Evolutionary conservation across 2,329 filamentous ascomycete species (phyloP).

Genomic region (Aureobasidium vineae): DNA sequence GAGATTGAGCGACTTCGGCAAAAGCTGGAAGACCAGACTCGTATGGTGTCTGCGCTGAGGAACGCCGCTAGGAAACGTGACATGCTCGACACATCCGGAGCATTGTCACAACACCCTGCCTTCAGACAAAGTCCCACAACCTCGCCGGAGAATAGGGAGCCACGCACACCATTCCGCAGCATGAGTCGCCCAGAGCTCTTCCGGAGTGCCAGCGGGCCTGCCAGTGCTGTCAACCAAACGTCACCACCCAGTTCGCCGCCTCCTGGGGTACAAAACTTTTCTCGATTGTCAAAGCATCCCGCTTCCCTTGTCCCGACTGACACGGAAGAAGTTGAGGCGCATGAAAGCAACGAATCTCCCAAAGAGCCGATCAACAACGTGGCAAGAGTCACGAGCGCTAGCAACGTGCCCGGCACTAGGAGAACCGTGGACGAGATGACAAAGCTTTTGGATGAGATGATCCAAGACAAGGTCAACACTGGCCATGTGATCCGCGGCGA

Average conservation of each 20-base stretch:
- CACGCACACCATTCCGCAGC: slow-evolving; percentile 29
- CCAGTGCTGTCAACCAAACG: slow-evolving; percentile 7
- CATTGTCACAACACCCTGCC: slow-evolving; percentile 16
- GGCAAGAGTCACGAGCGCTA: not conserved
- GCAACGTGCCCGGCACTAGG: not conserved
- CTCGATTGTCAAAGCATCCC: slow-evolving; percentile 26
- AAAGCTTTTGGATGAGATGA: slow-evolving; percentile 93
- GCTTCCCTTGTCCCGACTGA: slow-evolving; percentile 1
- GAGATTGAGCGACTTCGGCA: slow-evolving; percentile 91
- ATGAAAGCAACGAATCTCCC: slow-evolving; percentile 34
- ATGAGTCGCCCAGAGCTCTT: slow-evolving; percentile 37
- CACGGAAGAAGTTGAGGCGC: slow-evolving; percentile 3
- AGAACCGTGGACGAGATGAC: slow-evolving; percentile 90
- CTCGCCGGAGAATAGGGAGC: slow-evolving; percentile 8
- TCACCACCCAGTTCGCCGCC: slow-evolving; percentile 17
- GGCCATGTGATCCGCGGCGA: slow-evolving; percentile 65
- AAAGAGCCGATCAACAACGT: not conserved
- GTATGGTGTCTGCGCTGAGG: slow-evolving; percentile 84
- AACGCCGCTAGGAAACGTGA: slow-evolving; percentile 84
- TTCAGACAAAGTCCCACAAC: slow-evolving; percentile 5
- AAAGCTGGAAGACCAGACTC: slow-evolving; percentile 88
- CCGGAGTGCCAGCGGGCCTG: slow-evolving; percentile 35
- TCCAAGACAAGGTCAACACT: slow-evolving; percentile 78
- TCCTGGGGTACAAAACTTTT: slow-evolving; percentile 28
- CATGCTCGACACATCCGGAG: slow-evolving; percentile 42